Conservation (phyloP, 495 filamentous ascomycete genomes). For the Bryoglossum gracile region DNA sequence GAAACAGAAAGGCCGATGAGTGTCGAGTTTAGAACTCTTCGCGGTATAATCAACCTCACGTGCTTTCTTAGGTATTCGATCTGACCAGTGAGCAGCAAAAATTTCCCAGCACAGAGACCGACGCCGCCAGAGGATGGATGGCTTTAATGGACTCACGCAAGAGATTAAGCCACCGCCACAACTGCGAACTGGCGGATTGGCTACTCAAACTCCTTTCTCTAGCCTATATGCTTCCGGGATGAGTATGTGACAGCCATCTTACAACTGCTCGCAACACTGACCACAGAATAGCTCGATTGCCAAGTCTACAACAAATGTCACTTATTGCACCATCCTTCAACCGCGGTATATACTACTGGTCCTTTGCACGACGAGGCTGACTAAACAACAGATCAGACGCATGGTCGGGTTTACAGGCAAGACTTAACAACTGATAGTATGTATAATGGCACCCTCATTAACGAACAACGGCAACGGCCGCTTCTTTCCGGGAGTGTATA, state of each 20-base stretch:
- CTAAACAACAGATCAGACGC: conserved; percentile 5
- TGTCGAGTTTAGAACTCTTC: conserved; percentile 8
- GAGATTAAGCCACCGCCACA: conserved; percentile 5
- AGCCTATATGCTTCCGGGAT: conserved; percentile 6
- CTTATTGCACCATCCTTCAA: conserved; percentile 10
- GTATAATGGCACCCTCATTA: conserved; percentile 8
- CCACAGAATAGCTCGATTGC: conserved; percentile 2
- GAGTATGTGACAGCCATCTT: conserved; percentile 5
- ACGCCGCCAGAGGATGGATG: background rate
- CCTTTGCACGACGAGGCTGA: conserved; percentile 2
- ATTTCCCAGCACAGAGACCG: background rate
- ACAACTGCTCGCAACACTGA: conserved; percentile 9
- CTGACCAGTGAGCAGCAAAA: conserved; percentile 8
- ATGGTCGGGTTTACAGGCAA: background rate
- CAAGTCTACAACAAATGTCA: conserved; percentile 10
- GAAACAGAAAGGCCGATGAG: conserved; percentile 5
- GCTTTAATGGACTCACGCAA: background rate
- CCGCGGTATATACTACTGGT: conserved; percentile 6
- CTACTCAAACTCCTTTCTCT: conserved; percentile 3
- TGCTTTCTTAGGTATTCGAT: background rate
- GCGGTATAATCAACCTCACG: conserved; percentile 3
- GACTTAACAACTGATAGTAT: conserved; percentile 7
- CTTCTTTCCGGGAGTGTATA: background rate
- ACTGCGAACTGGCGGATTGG: conserved; percentile 10
- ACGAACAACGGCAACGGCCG: conserved; percentile 5